Evolutionary conservation across 2,329 filamentous ascomycete genomes (phyloP).

Genomic region (Purpureocillium takamizusanense): DNA sequence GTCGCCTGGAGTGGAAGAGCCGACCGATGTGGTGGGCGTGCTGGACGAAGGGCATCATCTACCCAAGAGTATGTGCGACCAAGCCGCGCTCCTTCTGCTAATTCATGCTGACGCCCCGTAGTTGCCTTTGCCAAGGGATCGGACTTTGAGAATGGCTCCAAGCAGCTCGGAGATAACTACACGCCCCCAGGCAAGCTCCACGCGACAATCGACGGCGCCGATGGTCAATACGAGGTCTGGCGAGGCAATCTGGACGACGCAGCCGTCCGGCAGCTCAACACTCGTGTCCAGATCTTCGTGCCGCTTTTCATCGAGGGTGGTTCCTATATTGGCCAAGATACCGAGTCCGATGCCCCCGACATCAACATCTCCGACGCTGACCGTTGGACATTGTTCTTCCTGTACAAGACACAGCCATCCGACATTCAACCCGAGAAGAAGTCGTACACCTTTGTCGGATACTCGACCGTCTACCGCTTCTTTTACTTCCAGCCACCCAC

Average conservation of each 20-base stretch:
- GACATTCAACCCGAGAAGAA: conserved; percentile 32
- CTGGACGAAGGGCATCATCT: conserved; percentile 58
- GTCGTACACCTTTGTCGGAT: conserved; percentile 78
- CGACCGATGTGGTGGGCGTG: conserved; percentile 58
- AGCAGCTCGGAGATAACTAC: conserved; percentile 34
- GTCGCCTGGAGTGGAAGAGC: conserved; percentile 53
- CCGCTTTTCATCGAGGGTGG: conserved; percentile 90
- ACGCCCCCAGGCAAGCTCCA: conserved; percentile 70
- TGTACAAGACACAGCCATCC: conserved; percentile 57
- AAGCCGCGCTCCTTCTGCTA: background rate
- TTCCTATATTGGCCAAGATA: conserved; percentile 52
- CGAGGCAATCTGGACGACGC: conserved; percentile 63
- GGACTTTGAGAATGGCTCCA: conserved; percentile 54
- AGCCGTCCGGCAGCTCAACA: conserved; percentile 60
- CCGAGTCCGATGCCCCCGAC: conserved; percentile 47
- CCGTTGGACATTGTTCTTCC: conserved; percentile 86
- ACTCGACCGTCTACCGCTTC: conserved; percentile 83
- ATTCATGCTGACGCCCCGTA: conserved; percentile 18
- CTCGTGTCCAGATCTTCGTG: conserved; percentile 74
- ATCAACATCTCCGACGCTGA: conserved; percentile 62
- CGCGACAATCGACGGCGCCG: conserved; percentile 50
- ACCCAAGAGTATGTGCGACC: conserved; percentile 42
- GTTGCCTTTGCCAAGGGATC: conserved; percentile 57
- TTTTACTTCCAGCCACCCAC: conserved; percentile 52
- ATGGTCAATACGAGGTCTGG: conserved; percentile 76